These are phyloP conservation scores for Copromyces sp. DNA, from an alignment of 495 filamentous ascomycete genomes.

Conservation along the genomic window DNA sequence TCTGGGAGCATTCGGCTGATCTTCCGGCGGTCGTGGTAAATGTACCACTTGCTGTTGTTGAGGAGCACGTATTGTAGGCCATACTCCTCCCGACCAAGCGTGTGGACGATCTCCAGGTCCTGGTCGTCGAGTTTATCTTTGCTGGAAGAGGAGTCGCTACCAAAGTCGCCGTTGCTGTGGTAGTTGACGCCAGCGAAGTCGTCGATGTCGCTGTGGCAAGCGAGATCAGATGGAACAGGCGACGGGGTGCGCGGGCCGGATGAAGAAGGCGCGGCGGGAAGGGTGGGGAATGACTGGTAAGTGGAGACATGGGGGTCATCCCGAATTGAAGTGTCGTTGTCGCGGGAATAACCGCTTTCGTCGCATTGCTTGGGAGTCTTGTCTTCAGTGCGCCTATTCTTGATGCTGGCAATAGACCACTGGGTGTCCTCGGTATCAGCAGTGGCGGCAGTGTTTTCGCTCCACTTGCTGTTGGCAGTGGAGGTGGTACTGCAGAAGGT, in stretches of 20 bases:
- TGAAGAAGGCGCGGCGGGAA: background rate
- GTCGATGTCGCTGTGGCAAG: background rate
- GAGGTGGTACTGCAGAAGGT: background rate
- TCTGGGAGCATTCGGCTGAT: background rate
- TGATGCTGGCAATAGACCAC: no score
- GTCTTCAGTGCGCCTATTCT: no score
- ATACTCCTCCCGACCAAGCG: background rate
- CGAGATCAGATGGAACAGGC: background rate
- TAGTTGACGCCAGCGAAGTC: background rate
- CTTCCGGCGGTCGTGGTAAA: background rate
- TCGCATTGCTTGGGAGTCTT: no score
- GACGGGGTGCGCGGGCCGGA: background rate
- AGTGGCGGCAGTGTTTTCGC: background rate
- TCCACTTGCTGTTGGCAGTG: background rate
- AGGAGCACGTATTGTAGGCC: background rate
- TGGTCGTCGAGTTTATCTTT: no score
- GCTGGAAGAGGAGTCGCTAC: no score
- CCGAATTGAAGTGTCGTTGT: accelerated
- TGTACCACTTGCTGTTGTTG: background rate
- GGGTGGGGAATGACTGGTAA: background rate
- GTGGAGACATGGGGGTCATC: background rate
- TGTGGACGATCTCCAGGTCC: background rate
- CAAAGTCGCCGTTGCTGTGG: background rate
- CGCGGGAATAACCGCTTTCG: background rate
- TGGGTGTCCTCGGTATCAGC: background rate